Percentiles rank a stretch among this genome's conserved stretches.
Evolutionary conservation across 73 alveolate species (phyloP).

Genomic region (Blepharisma stoltei): DNA sequence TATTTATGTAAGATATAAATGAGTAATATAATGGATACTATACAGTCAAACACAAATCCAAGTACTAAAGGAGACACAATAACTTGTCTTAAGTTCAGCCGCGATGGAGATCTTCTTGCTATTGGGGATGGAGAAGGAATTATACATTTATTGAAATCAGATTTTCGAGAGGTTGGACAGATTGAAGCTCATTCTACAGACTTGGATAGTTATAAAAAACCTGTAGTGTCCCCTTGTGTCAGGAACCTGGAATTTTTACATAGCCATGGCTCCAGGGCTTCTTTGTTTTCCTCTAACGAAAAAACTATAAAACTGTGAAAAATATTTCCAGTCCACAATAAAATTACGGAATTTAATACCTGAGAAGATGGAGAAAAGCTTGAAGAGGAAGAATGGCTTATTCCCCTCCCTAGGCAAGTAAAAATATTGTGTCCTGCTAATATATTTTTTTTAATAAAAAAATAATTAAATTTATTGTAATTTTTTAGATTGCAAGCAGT

Average conservation of each 20-base stretch:
- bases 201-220: background rate
- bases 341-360: background rate
- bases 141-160: background rate
- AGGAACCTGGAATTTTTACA: background rate
- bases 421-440: no score
- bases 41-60: no score
- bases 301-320: constrained; percentile 15
- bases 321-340: background rate
- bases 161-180: background rate
- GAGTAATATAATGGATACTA: no score
- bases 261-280: background rate
- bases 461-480: no score
- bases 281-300: background rate
- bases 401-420: no score
- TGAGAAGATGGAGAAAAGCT: background rate
- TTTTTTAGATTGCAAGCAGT: no score
- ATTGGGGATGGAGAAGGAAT: background rate
- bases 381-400: background rate
- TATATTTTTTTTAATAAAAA: no score
- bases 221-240: background rate
- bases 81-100: background rate
- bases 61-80: background rate
- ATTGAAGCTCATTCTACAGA: background rate
- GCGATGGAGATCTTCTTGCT: background rate
- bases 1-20: no score